These are phyloP conservation scores for Elongisporangium prolatum DNA, from an alignment of 352 stramenopile genomes.

Conservation along the genomic window DNA sequence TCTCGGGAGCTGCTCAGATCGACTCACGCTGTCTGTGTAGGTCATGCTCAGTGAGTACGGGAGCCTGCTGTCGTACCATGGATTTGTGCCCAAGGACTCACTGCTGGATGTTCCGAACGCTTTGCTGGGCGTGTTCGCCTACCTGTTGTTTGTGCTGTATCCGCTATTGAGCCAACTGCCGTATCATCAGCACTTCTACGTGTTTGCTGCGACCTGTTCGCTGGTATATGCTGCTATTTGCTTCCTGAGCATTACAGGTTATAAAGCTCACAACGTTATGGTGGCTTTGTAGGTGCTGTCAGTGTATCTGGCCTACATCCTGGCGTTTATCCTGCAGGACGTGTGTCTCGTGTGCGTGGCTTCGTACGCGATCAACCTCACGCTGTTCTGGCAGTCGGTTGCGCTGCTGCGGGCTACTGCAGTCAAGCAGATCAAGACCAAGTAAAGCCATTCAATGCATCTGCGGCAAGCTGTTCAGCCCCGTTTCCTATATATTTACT, in stretches of 20 bases:
- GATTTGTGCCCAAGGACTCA: slow-evolving; percentile 32
- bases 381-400: slow-evolving; percentile 41
- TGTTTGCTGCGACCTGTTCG: slow-evolving; percentile 24
- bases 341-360: slow-evolving; percentile 53
- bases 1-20: not conserved
- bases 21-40: slow-evolving; percentile 9
- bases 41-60: slow-evolving; percentile 57
- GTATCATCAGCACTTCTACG: slow-evolving; percentile 44
- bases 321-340: slow-evolving; percentile 48
- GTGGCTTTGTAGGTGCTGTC: slow-evolving; percentile 23
- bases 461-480: not conserved
- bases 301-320: slow-evolving; percentile 49
- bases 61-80: slow-evolving; percentile 33
- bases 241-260: not conserved
- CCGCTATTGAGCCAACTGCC: slow-evolving; percentile 28
- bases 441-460: not conserved
- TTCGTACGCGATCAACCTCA: slow-evolving; percentile 44
- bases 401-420: slow-evolving; percentile 16
- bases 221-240: slow-evolving; percentile 16
- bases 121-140: slow-evolving; percentile 41
- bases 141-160: slow-evolving; percentile 43
- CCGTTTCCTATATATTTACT: not conserved
- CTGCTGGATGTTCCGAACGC: slow-evolving; percentile 45
- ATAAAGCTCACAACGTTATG: not conserved
- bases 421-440: not conserved